Base-by-base conservation (phyloP, 2,329 filamentous ascomycete genomes). In the Purpureocillium takamizusanense region DNA sequence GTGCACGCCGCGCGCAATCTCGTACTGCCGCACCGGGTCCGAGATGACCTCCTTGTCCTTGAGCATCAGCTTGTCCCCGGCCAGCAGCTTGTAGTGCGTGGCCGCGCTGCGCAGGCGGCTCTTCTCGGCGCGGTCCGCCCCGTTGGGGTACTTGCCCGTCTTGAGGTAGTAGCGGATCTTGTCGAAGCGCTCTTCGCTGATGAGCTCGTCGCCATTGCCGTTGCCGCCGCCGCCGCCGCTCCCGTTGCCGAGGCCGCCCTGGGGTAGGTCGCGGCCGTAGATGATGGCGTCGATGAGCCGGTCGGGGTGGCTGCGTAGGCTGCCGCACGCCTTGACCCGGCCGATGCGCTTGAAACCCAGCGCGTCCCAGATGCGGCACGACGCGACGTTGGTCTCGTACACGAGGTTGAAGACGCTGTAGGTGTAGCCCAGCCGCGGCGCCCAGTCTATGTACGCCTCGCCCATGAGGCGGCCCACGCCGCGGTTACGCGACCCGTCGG, bases 111-210 rank as follows among this genome's bases (percentile, higher is more conserved):
- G 79, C 40, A 98, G 78, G 51, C 90, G 84, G 65, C 83, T 90
- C 75, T 97, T 97, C 63, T 97, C 92, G 41, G 89, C 89, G 42
- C 90, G 79, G 69, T 95, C 88, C 56, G 90, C 89, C 45, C 89
- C 90, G 52, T 83, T 81, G 42, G 92, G 92, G 61, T 98, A 97
- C 61, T 89, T 87, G 55, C 83, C 83, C 60, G 89, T 87, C 65
- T 94, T 94, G 56, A 97, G 79, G 64, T 97, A 97, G 70, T 86
- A 97, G 55, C 89, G 84, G 59, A 97, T 97, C 72, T 95, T 95
- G 70, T 95, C 90, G 70, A 97, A 97, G 51, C 92, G 86, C 67
- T 95, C 89, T 69, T 95, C 89, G 61, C 83, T 89, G 52, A 90
- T 83, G 58, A 86, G 81, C 59, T 92, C 86, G 57, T 92, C 86